A percentile compares a stretch with the other conserved stretches of the same genome.
These are phyloP conservation scores for Fusarium praegraminearum DNA, from an alignment of 2,329 filamentous ascomycete species.

Conservation along the genomic window DNA sequence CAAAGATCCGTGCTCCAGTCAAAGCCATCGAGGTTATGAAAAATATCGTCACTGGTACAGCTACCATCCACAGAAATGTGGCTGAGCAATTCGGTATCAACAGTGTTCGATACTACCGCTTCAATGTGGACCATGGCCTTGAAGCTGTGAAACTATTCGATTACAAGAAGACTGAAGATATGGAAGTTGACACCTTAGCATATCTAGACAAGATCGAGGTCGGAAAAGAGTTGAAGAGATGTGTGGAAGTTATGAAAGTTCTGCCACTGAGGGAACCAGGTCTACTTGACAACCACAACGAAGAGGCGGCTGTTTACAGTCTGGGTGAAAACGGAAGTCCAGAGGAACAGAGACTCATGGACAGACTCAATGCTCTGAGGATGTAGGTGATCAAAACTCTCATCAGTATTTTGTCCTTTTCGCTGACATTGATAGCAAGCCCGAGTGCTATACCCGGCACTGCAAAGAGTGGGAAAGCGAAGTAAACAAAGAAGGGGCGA, in stretches of 20 bases:
- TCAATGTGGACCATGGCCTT: not conserved
- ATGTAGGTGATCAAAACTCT: not conserved
- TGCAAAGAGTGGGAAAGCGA: slow-evolving; percentile 6
- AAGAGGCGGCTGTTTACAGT: not conserved
- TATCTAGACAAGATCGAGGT: not conserved
- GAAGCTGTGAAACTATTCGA: not conserved
- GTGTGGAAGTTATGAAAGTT: not conserved
- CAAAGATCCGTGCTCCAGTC: not conserved
- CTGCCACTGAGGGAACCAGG: not conserved
- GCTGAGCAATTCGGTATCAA: not conserved
- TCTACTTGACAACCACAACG: not conserved
- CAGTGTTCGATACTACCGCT: not conserved
- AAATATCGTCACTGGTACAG: not conserved
- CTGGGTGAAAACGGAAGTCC: not conserved
- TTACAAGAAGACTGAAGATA: not conserved
- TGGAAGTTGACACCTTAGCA: not conserved
- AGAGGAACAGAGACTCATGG: not conserved
- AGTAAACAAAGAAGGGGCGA: not conserved
- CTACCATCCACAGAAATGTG: not conserved
- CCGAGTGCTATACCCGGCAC: not conserved
- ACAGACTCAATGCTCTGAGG: not conserved
- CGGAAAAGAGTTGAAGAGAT: not conserved
- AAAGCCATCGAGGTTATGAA: not conserved
- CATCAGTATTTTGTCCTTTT: rapidly evolving
- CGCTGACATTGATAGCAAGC: not conserved